Evolutionary conservation across 2,329 filamentous ascomycete genomes (phyloP).

Genomic region (Cladosporium sp.): DNA sequence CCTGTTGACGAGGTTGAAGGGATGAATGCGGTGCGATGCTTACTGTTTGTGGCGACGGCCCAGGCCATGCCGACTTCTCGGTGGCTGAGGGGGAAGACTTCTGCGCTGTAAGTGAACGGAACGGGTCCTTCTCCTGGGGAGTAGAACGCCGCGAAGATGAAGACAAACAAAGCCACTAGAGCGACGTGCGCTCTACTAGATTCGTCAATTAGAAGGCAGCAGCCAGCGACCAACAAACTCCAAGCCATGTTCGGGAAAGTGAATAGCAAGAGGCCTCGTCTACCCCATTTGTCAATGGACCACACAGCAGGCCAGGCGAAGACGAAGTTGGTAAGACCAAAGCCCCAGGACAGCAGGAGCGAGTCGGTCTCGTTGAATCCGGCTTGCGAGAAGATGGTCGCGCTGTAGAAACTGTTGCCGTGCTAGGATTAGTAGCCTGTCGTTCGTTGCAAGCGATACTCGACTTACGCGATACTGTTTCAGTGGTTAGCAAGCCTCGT

Average conservation of each 20-base stretch:
- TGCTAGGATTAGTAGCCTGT: background rate
- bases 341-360: conserved; percentile 57
- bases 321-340: conserved; percentile 58
- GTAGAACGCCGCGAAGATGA: conserved; percentile 51
- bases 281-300: conserved; percentile 60
- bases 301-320: conserved; percentile 58
- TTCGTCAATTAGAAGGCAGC: conserved; percentile 54
- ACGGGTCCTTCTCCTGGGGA: conserved; percentile 54
- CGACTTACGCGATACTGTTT: background rate
- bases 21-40: background rate
- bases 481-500: background rate
- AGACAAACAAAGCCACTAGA: conserved; percentile 58
- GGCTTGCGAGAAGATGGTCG: conserved; percentile 33
- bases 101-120: conserved; percentile 67
- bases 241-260: conserved; percentile 55
- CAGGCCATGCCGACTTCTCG: conserved; percentile 71
- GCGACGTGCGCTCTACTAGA: conserved; percentile 45
- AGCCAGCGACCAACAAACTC: conserved; percentile 49
- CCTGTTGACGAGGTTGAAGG: conserved; percentile 18
- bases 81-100: conserved; percentile 70
- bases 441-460: background rate
- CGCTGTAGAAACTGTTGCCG: conserved; percentile 31
- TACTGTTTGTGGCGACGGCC: conserved; percentile 62
- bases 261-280: conserved; percentile 51
- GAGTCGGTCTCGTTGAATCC: conserved; percentile 44